Evolutionary conservation across 2,329 filamentous ascomycete species (phyloP), one percentile per base, ranked within the genome.

Genomic region (Alternaria burnsii): DNA sequence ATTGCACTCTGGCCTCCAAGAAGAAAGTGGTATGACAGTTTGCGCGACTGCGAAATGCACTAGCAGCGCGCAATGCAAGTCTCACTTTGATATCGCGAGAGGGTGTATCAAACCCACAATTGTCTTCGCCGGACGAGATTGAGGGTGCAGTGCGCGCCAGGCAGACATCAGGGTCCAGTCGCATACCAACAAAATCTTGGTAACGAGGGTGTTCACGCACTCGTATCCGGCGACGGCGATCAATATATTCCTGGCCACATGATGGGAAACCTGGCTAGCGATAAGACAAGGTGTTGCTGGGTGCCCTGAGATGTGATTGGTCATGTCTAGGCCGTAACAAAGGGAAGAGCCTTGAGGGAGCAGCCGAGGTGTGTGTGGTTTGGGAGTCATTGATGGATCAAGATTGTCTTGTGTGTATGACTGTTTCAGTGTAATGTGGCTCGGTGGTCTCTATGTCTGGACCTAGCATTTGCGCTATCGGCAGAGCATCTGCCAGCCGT

Each of bases 221-320:
- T 34, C 59, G 55, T 59, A 50, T 59, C 56, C 55, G 55, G 55
- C 41, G 42, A 41, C 24, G 53, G 42, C 55, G 56, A 63, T 65
- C 58, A 43, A 57, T 58, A 51, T 56, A 54, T 56, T 53, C 62
- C 62, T 61, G 66, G 58, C 60, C 61, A 68, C 64, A 63, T 67
- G 66, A 68, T 59, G 54, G n/a, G 30, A 16, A 43, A 43, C 58
- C 47, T 55, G 47, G 46, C 46, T 47, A 22, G 55, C 55, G 46
- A 62, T 55, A 55, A 50, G 59, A 51, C 47, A 30, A 58, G 48
- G 50, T 50, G 47, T 55, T 50, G 46, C 32, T 36, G 32, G 18
- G 20, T 50, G 46, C 26, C 40, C 22, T 40, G 34, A n/a, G 16
- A 28, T 43, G 20, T 41, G 34, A 59, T 59, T 62, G 51, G 59